These are phyloP conservation scores for Xylariomycetidae sp. DNA, from an alignment of 2,329 filamentous ascomycete species.

Conservation along the genomic window DNA sequence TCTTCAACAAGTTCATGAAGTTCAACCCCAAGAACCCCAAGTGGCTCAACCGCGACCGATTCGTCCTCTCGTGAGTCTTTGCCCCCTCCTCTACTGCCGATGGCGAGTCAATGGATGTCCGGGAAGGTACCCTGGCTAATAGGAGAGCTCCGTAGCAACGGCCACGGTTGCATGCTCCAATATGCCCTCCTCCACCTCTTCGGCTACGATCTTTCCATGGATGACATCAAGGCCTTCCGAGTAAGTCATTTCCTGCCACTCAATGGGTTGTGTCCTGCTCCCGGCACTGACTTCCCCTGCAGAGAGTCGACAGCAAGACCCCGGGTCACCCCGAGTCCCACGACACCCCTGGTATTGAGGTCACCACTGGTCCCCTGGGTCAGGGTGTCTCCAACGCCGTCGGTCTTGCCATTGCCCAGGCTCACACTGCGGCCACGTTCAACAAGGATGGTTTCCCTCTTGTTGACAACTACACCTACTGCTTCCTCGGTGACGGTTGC, in stretches of 20 bases:
- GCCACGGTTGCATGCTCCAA: conserved; percentile 98
- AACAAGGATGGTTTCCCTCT: conserved; percentile 94
- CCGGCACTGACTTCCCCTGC: conserved; percentile 10
- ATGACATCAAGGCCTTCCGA: conserved; percentile 95
- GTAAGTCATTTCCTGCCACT: no score
- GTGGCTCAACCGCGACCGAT: conserved; percentile 96
- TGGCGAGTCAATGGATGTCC: not conserved
- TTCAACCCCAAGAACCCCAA: conserved; percentile 99
- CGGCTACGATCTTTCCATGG: conserved; percentile 78
- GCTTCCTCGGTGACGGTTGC: conserved; percentile 96
- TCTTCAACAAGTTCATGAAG: conserved; percentile 98
- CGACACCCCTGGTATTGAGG: conserved; percentile 94
- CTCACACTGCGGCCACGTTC: conserved; percentile 83
- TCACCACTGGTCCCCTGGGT: conserved; percentile 94
- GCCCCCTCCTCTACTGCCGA: not conserved
- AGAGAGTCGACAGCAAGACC: conserved; percentile 65
- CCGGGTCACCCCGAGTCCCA: conserved; percentile 95
- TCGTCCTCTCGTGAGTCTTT: conserved; percentile 88
- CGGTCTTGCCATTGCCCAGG: conserved; percentile 94
- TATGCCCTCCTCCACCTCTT: conserved; percentile 97
- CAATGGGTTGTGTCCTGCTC: no score
- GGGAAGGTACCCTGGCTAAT: not conserved
- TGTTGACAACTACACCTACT: conserved; percentile 94
- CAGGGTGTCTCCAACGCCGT: conserved; percentile 98
- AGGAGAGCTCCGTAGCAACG: conserved; percentile 67